Evolutionary conservation across 768 basidiomycete genomes (phyloP), one percentile per base, ranked within the genome.

Genomic region (Pleurotus cornucopiae): DNA sequence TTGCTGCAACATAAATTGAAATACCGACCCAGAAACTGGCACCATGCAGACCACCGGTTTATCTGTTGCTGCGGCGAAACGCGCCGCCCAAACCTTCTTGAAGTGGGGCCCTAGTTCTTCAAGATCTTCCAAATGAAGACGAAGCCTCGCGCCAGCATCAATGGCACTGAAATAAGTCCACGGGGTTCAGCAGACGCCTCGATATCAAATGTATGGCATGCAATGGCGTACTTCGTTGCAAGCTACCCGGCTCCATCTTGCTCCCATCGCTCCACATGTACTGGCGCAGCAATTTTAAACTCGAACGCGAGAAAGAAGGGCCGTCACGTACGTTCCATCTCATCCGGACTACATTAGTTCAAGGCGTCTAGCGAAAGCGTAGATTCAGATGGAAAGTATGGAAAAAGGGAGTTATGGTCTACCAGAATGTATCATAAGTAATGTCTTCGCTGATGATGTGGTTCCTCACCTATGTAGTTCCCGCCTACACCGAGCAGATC

Each of bases 401-500:
- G 23, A 25, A 25, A 5, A 5, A 25, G 23, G 23, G 23, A 1
- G 23, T 25, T 25, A 25, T 25, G 23, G 23, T 25, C 23, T 25
- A 25, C 23, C 23, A 25, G 23, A 5, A 25, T 25, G 23, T 25
- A 25, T 25, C 23, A 5, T 25, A 25, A 25, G 23, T 25, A 5
- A 5, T 1, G 23, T 25, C 23, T 25, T 25, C 23, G 5, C 23
- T 5, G 23, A 25, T 25, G 23, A 25, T 25, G 23, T 5, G 23
- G 23, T 25, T 25, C 53, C 64, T 43, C 49, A 79, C 82, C 83
- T 59, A 77, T 73, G 52, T 80, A 83, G 59, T 89, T 80, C 63
- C 86, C 85, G 9, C 91, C 90, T 0, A 94, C 90, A 14, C 85
- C 86, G 1, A 87, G 87, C 11, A 91, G 78, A 54, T 89, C 82